Evolutionary conservation across 495 filamentous ascomycete genomes (phyloP), one percentile per base, ranked within the genome.

Genomic region (Trypethelium eluteriae): DNA sequence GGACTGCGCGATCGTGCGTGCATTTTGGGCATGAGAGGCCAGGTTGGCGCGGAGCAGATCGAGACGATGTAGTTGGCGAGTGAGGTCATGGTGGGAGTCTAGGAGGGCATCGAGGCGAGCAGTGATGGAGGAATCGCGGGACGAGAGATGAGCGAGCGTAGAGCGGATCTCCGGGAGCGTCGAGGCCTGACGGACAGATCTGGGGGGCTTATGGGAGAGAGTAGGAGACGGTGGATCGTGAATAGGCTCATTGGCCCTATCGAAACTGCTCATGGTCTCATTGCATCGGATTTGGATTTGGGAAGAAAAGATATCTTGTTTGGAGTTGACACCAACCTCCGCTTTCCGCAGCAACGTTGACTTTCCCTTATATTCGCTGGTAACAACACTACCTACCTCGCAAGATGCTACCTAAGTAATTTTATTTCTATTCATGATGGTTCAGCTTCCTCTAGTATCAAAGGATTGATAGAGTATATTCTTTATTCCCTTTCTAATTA

Each of bases 11-110:
- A 98, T 89, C 25, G 85, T 79, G 53, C 93, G 85, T 11, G 93
- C 90, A 53, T 90, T 86, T 70, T 89, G 88, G n/a, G 89, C 88
- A 68, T 97, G 95, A 14, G 91, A 85, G 65, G 92, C 92, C 38
- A 98, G 85, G 67, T 91, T 86, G 25, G 92, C 92, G 63, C 95
- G 90, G 47, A 96, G 83, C 14, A 96, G 80, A 76, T 98, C 95
- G 46, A 98, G 84, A n/a, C 93, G 87, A 38, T 86, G 83, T 64
- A 98, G 79, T 68, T 95, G 88, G 64, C 91, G 89, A 7, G 87
- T 86, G 53, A 97, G 83, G 72, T 94, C 90, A 62, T 89, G 86
- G 73, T 96, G 92, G 0, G 89, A 89, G 64, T 86, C 82, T 35
- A 96, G 77, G 47, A 96, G 83, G 38, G 82, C 78, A 73, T 90